A percentile compares a stretch with the other conserved stretches of the same genome.
Conservation (phyloP, 441 rosid genomes). For the Daphne laureola region DNA sequence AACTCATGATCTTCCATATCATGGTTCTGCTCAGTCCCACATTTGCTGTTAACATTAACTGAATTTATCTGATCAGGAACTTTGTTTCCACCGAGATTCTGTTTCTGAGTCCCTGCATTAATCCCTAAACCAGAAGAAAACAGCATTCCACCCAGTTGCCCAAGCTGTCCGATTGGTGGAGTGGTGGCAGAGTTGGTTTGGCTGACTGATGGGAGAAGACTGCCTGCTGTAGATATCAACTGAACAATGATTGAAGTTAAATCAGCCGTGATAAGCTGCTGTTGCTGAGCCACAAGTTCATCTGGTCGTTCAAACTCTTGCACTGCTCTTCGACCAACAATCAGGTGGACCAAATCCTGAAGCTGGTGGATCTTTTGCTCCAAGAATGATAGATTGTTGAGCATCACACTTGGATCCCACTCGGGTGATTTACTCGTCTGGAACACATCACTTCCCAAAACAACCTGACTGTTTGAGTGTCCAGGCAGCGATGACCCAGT, state of each 20-base stretch:
- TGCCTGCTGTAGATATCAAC: constrained; percentile 87
- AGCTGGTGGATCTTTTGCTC: constrained; percentile 86
- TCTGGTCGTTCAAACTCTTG: constrained; percentile 41
- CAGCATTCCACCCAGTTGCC: constrained; percentile 39
- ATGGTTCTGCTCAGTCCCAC: constrained; percentile 35
- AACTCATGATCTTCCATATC: constrained; percentile 60
- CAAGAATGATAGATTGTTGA: constrained; percentile 68
- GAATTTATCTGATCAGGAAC: constrained; percentile 35
- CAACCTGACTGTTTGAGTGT: constrained; percentile 21
- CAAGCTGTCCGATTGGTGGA: constrained; percentile 42
- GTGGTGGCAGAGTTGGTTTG: constrained; percentile 35
- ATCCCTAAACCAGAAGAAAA: constrained; percentile 35
- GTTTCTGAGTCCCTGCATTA: constrained; percentile 29
- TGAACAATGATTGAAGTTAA: constrained; percentile 88
- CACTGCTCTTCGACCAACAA: constrained; percentile 45
- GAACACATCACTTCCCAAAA: constrained; percentile 24
- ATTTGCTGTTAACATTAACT: constrained; percentile 24
- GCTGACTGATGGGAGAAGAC: constrained; percentile 86
- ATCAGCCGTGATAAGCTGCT: constrained; percentile 79
- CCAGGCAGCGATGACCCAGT: constrained; percentile 21
- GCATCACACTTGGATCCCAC: constrained; percentile 83
- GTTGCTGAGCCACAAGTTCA: constrained; percentile 62
- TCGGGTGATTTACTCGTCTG: constrained; percentile 38
- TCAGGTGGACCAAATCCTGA: constrained; percentile 64
- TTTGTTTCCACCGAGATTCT: constrained; percentile 24